Conservation (phyloP, 257 asterid species). For the Oldenlandia corymbosa region DNA sequence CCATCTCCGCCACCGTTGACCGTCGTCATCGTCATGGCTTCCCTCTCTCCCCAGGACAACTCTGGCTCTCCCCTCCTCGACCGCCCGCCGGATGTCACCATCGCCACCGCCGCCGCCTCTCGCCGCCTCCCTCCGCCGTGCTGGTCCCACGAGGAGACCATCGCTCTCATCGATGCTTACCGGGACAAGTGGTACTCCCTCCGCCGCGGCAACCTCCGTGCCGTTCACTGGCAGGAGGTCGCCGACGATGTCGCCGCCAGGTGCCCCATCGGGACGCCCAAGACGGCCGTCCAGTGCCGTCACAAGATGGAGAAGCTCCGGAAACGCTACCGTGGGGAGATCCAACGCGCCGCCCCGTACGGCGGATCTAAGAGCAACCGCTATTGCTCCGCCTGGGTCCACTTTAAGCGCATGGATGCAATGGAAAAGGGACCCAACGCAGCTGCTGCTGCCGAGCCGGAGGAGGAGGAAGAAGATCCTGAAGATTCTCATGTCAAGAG, state of each 20-base stretch:
- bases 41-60: constrained; percentile 6
- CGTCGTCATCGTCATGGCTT: constrained; percentile 32
- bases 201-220: constrained; percentile 86
- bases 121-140: constrained; percentile 97
- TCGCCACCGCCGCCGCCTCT: constrained; percentile 38
- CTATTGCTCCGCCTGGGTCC: constrained; percentile 81
- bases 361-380: constrained; percentile 56
- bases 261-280: constrained; percentile 47
- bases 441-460: constrained; percentile 42
- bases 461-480: constrained; percentile 43
- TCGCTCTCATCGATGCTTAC: constrained; percentile 71
- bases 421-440: constrained; percentile 84
- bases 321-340: constrained; percentile 86
- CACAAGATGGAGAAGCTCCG: constrained; percentile 99
- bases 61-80: constrained; percentile 29
- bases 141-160: constrained; percentile 93
- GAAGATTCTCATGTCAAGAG: constrained; percentile 37
- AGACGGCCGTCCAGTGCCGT: constrained; percentile 94
- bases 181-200: constrained; percentile 89
- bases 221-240: constrained; percentile 97
- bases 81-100: constrained; percentile 40
- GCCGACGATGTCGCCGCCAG: constrained; percentile 66
- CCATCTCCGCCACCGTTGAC: neutral
- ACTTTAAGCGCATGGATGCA: constrained; percentile 71
- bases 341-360: constrained; percentile 76